Base-by-base conservation (phyloP, 257 asterid species). In the Jaltomata sinuosa region DNA sequence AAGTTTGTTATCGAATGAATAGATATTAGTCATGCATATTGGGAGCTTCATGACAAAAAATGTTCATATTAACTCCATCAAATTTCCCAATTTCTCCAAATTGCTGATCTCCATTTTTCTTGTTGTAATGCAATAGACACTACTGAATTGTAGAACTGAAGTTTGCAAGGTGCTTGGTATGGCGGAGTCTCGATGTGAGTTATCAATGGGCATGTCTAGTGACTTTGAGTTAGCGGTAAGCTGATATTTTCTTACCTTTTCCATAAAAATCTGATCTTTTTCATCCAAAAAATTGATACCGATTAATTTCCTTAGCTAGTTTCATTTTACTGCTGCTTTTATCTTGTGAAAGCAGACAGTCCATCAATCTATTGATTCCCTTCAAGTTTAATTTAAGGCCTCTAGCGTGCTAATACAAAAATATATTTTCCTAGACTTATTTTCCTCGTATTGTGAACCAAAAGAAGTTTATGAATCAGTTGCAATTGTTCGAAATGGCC, bases 151-250 rank as follows among this genome's bases (percentile, higher is more conserved):
- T 87, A 95, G 98, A 91, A 84, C 90, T 68, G 93, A 94, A 89
- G 92, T 92, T 8, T 93, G 97, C 93, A 90, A 89, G 87, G 96
- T 90, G 52, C 93, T 95, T 14, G 98, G 92, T 68, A 84, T 93
- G 80, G 62, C 85, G 25, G 97, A 91, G 85, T 86, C 90, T 55
- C 91, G 88, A 71, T 94, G 96, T 71, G 98, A 92, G 91, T 83
- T 94, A 47, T 95, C 98, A 84, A 95, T 95, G 98, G 98, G 98
- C 91, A 95, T 95, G 98, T 95, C 98, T 47, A 91, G 91, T 84
- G 98, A 95, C 88, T 95, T 94, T 72, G 98, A 94, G 87, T 93
- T 89, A 88, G 98, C 98, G 87, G 98, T 95, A 85, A 86, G 91
- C 22, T 62, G 3, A 1, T 3, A 8, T 45, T 81, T 40, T 12